Evolutionary conservation across 164 flowering plant species (phyloP), one percentile per base, ranked within the genome.

Genomic region (Tetrastigma voinierianum): DNA sequence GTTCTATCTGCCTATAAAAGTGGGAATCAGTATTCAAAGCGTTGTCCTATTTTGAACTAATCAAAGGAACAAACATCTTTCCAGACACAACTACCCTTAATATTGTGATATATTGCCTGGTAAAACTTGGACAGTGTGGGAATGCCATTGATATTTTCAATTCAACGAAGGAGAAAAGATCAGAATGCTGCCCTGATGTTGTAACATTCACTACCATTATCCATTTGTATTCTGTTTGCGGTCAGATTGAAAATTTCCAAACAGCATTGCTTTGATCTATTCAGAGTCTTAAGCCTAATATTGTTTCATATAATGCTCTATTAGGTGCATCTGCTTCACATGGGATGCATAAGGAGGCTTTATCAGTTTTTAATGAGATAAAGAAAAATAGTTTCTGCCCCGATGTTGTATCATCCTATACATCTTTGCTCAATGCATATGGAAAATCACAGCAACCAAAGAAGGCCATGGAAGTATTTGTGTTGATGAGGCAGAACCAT

Each of bases 401-500:
- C 13, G 99, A 95, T 86, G 84, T 95, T 81, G 96, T 95, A 51
- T n/a, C n/a, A n/a, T 83, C 96, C 64, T 95, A 83, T 80, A 95
- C 97, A 46, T 86, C 96, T 72, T 81, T 95, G 57, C 88, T 95
- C 17, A 90, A 87, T 83, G 90, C 99, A 49, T 95, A 86, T 80
- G 99, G 97, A 68, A 84, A 88, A 74, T 90, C 99, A 53, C 78
- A n/a, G n/a, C 86, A 87, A 62, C 96, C 97, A 43, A 70, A 71
- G 45, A 88, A 86, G 76, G 97, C 97, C 32, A 77, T 76, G 55
- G 78, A 80, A 72, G 76, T 84, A 59, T 92, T 92, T 77, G 76
- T 86, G 52, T 47, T 67, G 83, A 95, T 95, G 83, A 92, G 77
- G 68, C 71, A 57, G 44, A 81, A 84, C 58, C 81, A 83, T 10